Percentiles rank a stretch among this genome's conserved stretches.
phyloP scores from a whole-genome alignment of 2,329 filamentous ascomycete genomes.

The Apiospora kogelbergensis region DNA sequence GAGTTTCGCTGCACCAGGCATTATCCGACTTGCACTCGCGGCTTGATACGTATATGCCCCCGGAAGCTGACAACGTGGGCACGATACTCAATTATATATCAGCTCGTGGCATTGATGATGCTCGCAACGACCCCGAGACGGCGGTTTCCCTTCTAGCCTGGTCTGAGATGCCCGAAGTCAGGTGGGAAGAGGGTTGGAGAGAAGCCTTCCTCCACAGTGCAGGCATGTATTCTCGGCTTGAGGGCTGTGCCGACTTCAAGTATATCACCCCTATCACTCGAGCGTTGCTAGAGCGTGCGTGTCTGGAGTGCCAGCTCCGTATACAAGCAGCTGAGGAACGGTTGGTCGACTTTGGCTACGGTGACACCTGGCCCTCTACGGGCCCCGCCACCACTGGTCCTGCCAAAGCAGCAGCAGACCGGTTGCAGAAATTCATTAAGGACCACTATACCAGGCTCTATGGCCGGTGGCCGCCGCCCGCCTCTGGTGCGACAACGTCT shows the following conservation, averaged over 20 bases:
- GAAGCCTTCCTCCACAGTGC: constrained; percentile 67
- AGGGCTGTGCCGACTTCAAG: constrained; percentile 55
- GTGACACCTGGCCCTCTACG: constrained; percentile 57
- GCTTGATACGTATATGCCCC: constrained; percentile 57
- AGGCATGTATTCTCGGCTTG: constrained; percentile 60
- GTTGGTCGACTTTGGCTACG: constrained; percentile 59
- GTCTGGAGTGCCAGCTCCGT: constrained; percentile 60
- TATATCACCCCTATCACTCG: constrained; percentile 61
- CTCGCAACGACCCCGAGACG: constrained; percentile 58
- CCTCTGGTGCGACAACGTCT: constrained; percentile 24
- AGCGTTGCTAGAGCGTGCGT: constrained; percentile 61
- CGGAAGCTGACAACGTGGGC: constrained; percentile 55
- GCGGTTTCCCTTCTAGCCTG: constrained; percentile 65
- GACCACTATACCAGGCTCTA: constrained; percentile 56
- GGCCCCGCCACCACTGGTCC: constrained; percentile 33
- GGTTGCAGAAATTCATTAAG: constrained; percentile 60
- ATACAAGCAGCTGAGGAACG: constrained; percentile 63
- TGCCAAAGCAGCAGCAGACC: constrained; percentile 55
- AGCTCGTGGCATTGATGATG: constrained; percentile 61
- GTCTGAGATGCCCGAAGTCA: constrained; percentile 61
- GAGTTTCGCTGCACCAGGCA: constrained; percentile 62
- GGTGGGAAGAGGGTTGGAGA: constrained; percentile 66
- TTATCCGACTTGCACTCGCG: constrained; percentile 61
- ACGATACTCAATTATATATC: constrained; percentile 63
- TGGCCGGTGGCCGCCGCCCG: constrained; percentile 61